Base-by-base conservation (phyloP, 2,329 filamentous ascomycete species). In the Penicillium sp. region DNA sequence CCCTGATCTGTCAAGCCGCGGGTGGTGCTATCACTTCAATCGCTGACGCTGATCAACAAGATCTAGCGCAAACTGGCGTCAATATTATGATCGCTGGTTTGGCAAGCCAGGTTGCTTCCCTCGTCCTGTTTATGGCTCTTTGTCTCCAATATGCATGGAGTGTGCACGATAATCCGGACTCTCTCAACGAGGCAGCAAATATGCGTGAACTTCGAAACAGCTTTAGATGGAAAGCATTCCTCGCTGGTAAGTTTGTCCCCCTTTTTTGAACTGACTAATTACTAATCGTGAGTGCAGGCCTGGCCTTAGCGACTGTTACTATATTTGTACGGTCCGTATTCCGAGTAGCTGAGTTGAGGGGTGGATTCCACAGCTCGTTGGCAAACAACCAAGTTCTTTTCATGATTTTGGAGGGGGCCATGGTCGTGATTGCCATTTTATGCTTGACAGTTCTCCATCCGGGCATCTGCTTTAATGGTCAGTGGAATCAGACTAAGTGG, bases 41-140 rank as follows among this genome's bases (percentile, higher is more conserved):
- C 3, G 27, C 37, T 5, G 37, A 42, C 37, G 19, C 37, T 42
- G n/a, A 22, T 21, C 37, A 42, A 10, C 44, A 46, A 13, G 14
- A 13, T 68, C 22, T 46, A 16, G 63, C 74, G 14, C 60, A 73
- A 1, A 62, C 66, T 0, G 87, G 85, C n/a, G 79, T 82, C 60
- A 76, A 88, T 67, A 82, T 88, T 72, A 87, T 86, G 81, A 79
- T 89, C n/a, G 84, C 84, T 4, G 87, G 87, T 31, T 79, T 89
- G 0, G 70, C 78, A 19, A 84, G 83, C 68, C 86, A 89, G 65
- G 86, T 88, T 44, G 71, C 80, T 57, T 85, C 83, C 5, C 76
- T 87, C 35, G 61, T 79, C 43, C 68, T 80, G 55, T 89, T 89
- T 76, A 80, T 82, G 49, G 26, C 65, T 24, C 74, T 84, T 31